Percentiles rank a stretch among this genome's conserved stretches.
Conservation (phyloP, 2,329 filamentous ascomycete genomes). For the Trichocomaceae sp. region DNA sequence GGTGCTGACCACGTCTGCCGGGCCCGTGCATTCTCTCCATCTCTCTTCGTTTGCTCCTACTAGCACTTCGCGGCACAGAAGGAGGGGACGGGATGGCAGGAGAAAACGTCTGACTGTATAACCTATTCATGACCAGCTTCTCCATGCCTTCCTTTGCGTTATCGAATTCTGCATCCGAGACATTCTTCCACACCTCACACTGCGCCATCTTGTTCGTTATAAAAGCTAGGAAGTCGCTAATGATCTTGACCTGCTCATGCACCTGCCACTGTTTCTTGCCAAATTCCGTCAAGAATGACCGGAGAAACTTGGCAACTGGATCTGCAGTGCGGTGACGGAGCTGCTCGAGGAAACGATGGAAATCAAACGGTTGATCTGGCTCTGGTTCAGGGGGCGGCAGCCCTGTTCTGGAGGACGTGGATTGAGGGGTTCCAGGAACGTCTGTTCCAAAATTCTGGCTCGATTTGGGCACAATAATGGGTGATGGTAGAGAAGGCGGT, state of each 20-base stretch:
- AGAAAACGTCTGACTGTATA: conserved; percentile 94
- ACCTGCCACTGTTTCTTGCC: conserved; percentile 99
- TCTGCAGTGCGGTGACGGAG: conserved; percentile 95
- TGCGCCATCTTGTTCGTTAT: conserved; percentile 97
- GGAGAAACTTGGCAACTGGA: conserved; percentile 88
- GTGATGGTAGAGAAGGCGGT: conserved; percentile 16
- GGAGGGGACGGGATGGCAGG: conserved; percentile 81
- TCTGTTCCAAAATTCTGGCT: conserved; percentile 22
- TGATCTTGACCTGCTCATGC: conserved; percentile 98
- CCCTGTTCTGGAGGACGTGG: conserved; percentile 28
- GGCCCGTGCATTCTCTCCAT: conserved; percentile 65
- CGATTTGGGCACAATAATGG: conserved; percentile 22
- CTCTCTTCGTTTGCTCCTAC: conserved; percentile 62
- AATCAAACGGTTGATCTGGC: conserved; percentile 84
- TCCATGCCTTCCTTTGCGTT: conserved; percentile 99
- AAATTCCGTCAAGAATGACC: conserved; percentile 91
- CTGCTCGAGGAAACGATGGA: conserved; percentile 94
- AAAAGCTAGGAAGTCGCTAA: conserved; percentile 90
- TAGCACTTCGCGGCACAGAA: conserved; percentile 51
- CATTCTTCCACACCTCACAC: conserved; percentile 93
- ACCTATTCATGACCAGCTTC: conserved; percentile 96
- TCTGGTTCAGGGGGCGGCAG: conserved; percentile 73
- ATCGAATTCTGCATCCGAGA: conserved; percentile 95
- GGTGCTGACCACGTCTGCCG: conserved; percentile 88
- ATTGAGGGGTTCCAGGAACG: conserved; percentile 25